Evolutionary conservation across 352 stramenopile species (phyloP).

Genomic region (Aphanomyces euteiches): DNA sequence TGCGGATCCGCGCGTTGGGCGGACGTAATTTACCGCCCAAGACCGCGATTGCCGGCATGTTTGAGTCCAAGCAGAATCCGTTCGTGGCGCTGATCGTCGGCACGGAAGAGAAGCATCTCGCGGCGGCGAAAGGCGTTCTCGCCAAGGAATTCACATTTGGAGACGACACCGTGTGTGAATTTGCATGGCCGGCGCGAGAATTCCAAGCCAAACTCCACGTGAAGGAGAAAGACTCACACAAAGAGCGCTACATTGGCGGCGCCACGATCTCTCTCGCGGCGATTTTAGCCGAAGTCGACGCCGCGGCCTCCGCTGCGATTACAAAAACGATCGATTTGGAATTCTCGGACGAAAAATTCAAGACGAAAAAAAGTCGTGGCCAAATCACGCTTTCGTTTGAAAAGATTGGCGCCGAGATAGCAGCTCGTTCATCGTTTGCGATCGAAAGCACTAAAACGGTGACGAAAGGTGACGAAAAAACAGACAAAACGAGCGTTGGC

Average conservation of each 20-base stretch:
- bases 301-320: not conserved
- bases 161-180: constrained; percentile 38
- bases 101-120: constrained; percentile 36
- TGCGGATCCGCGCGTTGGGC: constrained; percentile 19
- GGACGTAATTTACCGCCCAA: constrained; percentile 21
- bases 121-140: constrained; percentile 41
- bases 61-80: constrained; percentile 47
- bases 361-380: constrained; percentile 40
- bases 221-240: constrained; percentile 46
- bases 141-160: constrained; percentile 45
- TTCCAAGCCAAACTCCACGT: constrained; percentile 39
- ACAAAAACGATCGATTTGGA: constrained; percentile 40
- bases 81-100: constrained; percentile 45
- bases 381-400: constrained; percentile 49
- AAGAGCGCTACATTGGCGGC: constrained; percentile 49
- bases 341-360: constrained; percentile 51
- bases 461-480: too few relatives aligned
- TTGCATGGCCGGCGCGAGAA: constrained; percentile 31
- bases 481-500: too few relatives aligned
- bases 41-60: constrained; percentile 26
- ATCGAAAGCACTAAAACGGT: too few relatives aligned
- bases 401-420: constrained; percentile 4
- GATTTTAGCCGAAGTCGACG: not conserved
- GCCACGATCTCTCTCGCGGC: constrained; percentile 35
- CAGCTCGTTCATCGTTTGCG: not conserved